A percentile compares a stretch with the other conserved stretches of the same genome.
These are phyloP conservation scores for Diutina ranongensis DNA, from an alignment of 1,139 yeast genomes.

Conservation along the genomic window DNA sequence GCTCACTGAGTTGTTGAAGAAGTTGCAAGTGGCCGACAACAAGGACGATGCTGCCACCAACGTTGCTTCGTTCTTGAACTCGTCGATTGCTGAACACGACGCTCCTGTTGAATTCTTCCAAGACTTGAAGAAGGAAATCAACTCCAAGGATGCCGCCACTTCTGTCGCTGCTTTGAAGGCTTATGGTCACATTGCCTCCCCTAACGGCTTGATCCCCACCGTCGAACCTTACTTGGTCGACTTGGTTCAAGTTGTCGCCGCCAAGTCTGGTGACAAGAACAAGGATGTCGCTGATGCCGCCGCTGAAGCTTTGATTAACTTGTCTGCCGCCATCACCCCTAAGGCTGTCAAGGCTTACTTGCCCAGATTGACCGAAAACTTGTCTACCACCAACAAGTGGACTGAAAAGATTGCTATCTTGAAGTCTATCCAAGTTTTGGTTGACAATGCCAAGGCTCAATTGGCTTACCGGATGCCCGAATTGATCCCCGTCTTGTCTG, in stretches of 20 bases:
- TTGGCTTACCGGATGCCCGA: constrained; percentile 98
- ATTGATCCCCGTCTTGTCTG: constrained; percentile 94
- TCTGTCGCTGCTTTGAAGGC: constrained; percentile 78
- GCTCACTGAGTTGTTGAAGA: constrained; percentile 86
- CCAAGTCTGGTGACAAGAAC: constrained; percentile 86
- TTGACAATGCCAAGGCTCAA: constrained; percentile 91
- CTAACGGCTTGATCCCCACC: constrained; percentile 72
- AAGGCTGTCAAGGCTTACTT: constrained; percentile 83
- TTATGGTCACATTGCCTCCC: constrained; percentile 72
- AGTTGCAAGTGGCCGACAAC: constrained; percentile 87
- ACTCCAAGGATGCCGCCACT: constrained; percentile 53
- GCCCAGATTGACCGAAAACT: constrained; percentile 65
- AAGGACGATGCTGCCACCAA: constrained; percentile 81
- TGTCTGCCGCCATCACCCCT: constrained; percentile 81
- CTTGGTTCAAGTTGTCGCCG: constrained; percentile 57
- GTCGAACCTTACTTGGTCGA: constrained; percentile 91
- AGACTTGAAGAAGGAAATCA: constrained; percentile 64
- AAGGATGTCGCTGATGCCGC: constrained; percentile 64
- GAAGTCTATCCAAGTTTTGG: constrained; percentile 74
- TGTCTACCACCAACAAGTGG: constrained; percentile 83
- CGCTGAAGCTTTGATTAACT: constrained; percentile 58
- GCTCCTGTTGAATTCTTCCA: constrained; percentile 84
- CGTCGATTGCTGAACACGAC: constrained; percentile 97
- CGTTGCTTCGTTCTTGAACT: constrained; percentile 89
- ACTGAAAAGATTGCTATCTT: constrained; percentile 92